Evolutionary conservation across 2,329 filamentous ascomycete genomes (phyloP), one percentile per base, ranked within the genome.

Genomic region (Fusarium bactridioides): DNA sequence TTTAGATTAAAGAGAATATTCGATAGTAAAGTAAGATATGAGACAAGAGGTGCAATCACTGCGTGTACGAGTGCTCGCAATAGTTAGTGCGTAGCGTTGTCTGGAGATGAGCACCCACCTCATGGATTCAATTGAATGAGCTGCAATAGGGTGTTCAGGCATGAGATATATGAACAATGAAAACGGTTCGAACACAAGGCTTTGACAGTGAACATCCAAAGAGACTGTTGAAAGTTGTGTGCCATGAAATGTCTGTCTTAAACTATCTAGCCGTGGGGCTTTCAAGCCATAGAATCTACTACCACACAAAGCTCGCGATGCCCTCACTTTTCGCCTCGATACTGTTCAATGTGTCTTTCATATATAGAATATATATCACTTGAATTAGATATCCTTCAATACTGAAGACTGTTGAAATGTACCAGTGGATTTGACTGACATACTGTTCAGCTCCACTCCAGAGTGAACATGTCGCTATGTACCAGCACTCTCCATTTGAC

Each of bases 341-440:
- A 45, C 23, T 25, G 1, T 15, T 23, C 8, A 3, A 35, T 31
- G 10, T 19, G 15, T 15, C 18, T 10, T 3, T 4, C 9, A 25
- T 11, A 21, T 37, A 1, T 11, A 6, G 12, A 6, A 7, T 3
- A 37, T 19, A 1, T 1, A 35, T 35, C 1, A 21, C 3, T 9
- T 11, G 1, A 12, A 48, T 29, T 6, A 12, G 3, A 48, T 29
- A 6, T 0, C 7, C 13, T 29, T 48, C 10, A 18, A 48, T 29
- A 29, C 0, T 12, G 21, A 29, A 2, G 2, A 29, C 4, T 12
- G 29, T 3, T 29, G 27, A 29, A 18, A n/a, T 29, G 10, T n/a
- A 21, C 19, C 45, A 48, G 12, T 45, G 43, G 18, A 45, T 45
- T 45, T 4, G 11, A 45, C 6, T 48, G 15, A 0, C 15, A 29